Conservation (phyloP, 1,139 yeast species). For the Taphrina wiesneri region DNA sequence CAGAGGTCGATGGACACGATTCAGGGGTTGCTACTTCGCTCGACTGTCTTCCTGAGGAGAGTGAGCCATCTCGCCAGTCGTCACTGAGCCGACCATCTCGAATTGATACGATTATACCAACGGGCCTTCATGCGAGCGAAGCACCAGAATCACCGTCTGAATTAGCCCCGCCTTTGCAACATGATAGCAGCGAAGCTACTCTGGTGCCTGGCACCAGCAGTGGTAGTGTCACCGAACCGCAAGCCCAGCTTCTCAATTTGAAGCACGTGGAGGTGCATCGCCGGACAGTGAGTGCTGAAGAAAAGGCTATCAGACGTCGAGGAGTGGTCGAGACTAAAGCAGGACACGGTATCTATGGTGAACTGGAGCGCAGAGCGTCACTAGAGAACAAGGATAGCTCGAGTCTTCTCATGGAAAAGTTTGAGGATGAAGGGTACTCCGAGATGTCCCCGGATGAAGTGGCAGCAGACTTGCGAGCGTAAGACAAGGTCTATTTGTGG, state of each 20-base stretch:
- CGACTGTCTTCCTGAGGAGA: slow-evolving; percentile 28
- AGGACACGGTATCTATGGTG: slow-evolving; percentile 6
- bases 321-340: background rate
- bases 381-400: background rate
- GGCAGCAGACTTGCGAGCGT: background rate
- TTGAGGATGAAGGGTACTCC: slow-evolving; percentile 21
- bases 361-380: slow-evolving; percentile 6
- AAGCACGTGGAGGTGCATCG: background rate
- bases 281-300: background rate
- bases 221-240: background rate
- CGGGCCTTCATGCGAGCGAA: background rate
- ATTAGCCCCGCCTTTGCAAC: slow-evolving; percentile 16
- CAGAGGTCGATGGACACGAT: slow-evolving; percentile 19
- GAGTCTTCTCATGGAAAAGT: background rate
- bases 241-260: background rate
- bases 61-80: slow-evolving; percentile 32
- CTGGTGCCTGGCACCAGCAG: background rate
- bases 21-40: slow-evolving; percentile 23
- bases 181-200: slow-evolving; percentile 1
- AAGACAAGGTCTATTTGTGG: background rate
- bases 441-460: slow-evolving; percentile 7
- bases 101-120: background rate
- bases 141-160: background rate
- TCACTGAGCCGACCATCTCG: slow-evolving; percentile 4
- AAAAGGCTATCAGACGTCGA: slow-evolving; percentile 2